Conservation (phyloP, 768 basidiomycete species). For the Hydnomerulius pinastri region DNA sequence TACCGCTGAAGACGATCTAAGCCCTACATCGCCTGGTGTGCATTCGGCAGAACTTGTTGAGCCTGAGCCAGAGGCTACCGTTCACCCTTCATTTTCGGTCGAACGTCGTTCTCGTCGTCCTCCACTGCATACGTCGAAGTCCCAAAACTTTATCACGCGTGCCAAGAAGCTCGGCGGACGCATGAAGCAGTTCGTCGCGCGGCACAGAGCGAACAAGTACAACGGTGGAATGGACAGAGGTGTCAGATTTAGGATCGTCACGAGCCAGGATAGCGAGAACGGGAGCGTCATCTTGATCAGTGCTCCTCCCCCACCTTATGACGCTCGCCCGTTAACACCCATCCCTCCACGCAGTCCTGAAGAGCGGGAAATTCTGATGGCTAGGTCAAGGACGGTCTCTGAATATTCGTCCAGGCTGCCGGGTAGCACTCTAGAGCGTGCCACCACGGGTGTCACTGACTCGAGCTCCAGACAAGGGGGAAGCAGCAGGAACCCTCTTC, state of each 20-base stretch:
- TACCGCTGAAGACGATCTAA: conserved; percentile 12
- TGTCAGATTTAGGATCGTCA: conserved; percentile 18
- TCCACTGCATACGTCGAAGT: conserved; percentile 8
- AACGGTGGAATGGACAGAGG: conserved; percentile 21
- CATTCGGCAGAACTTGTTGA: conserved; percentile 7
- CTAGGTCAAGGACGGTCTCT: conserved; percentile 23
- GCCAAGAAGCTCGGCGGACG: conserved; percentile 30
- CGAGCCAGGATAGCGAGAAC: conserved; percentile 30
- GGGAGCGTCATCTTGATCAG: conserved; percentile 33
- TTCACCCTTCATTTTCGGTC: conserved; percentile 6
- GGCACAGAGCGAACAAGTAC: conserved; percentile 11
- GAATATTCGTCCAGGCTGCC: conserved; percentile 24
- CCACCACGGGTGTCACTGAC: conserved; percentile 7
- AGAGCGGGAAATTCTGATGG: conserved; percentile 1
- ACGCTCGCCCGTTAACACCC: conserved; percentile 7
- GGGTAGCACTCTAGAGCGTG: conserved; percentile 10
- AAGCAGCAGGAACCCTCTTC: conserved; percentile 22
- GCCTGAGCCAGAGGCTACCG: conserved; percentile 7
- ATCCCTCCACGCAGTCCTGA: conserved; percentile 5
- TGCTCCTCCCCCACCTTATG: conserved; percentile 31
- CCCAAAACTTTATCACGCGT: conserved; percentile 23
- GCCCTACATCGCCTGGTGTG: neutral
- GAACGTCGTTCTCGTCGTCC: conserved; percentile 2
- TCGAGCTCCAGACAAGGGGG: conserved; percentile 15
- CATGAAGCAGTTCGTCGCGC: conserved; percentile 28